Evolutionary conservation across 164 flowering plant species (phyloP).

Genomic region (Chloranthus sessilifolius): DNA sequence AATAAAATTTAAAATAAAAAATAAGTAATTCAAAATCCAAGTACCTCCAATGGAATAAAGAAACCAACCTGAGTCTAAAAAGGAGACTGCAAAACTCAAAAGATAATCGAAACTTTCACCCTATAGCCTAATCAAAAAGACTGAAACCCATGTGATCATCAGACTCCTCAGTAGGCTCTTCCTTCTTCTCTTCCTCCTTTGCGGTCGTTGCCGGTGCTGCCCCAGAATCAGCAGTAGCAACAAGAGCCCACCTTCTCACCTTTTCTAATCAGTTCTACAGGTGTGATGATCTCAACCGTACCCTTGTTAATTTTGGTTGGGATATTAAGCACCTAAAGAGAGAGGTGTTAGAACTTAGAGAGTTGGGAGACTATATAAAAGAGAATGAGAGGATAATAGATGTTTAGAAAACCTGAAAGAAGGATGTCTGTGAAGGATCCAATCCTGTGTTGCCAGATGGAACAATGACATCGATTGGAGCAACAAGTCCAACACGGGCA

Average conservation of each 20-base stretch:
- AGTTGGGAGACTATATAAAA: background rate
- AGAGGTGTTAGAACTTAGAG: background rate
- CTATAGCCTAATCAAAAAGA: constrained; percentile 13
- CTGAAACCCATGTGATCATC: constrained; percentile 27
- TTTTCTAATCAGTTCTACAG: constrained; percentile 36
- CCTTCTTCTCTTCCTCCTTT: constrained; percentile 36
- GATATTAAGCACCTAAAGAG: constrained; percentile 34
- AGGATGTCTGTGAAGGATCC: constrained; percentile 46
- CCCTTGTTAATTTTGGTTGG: constrained; percentile 54
- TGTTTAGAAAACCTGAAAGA: no score
- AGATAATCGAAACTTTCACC: no score
- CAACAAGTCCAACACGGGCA: constrained; percentile 47
- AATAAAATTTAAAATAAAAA: no score
- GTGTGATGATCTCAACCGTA: constrained; percentile 41
- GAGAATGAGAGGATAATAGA: no score
- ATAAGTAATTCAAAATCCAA: no score
- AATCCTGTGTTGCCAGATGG: constrained; percentile 47
- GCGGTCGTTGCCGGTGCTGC: constrained; percentile 24
- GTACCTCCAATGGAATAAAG: no score
- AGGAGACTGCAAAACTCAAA: no score
- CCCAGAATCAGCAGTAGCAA: constrained; percentile 17
- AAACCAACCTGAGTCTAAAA: no score
- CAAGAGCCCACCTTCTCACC: constrained; percentile 41
- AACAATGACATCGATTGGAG: constrained; percentile 39
- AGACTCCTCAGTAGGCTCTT: constrained; percentile 43